Conservation (phyloP, 179 eudicot genomes). For the Gypsophila paniculata region DNA sequence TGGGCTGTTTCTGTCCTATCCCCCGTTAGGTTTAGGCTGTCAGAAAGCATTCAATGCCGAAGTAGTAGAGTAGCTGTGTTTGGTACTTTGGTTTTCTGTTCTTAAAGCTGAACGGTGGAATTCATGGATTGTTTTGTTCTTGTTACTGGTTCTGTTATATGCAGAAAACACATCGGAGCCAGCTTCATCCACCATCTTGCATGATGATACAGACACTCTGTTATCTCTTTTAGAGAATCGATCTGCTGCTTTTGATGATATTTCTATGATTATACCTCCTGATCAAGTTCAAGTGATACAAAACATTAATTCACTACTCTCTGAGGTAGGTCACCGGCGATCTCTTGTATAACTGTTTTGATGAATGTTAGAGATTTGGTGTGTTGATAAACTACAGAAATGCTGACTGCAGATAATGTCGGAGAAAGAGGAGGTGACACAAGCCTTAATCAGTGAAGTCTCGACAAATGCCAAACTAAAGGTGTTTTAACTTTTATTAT, state of each 20-base stretch:
- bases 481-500: conserved; percentile 35
- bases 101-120: background rate
- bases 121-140: background rate
- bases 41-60: background rate
- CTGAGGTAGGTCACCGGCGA: conserved; percentile 51
- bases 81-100: too few relatives aligned
- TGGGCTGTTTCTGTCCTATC: background rate
- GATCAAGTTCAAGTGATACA: conserved; percentile 75
- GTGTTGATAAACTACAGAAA: background rate
- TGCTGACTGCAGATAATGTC: conserved; percentile 55
- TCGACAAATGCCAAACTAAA: conserved; percentile 60
- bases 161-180: conserved; percentile 21
- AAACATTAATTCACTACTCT: conserved; percentile 67
- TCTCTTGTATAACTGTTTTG: conserved; percentile 9
- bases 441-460: conserved; percentile 57
- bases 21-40: background rate
- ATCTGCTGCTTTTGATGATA: conserved; percentile 39
- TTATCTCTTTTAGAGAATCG: conserved; percentile 35
- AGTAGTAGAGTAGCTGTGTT: background rate
- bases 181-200: conserved; percentile 32
- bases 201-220: conserved; percentile 32
- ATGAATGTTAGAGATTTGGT: background rate
- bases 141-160: conserved; percentile 20
- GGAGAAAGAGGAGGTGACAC: conserved; percentile 76
- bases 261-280: conserved; percentile 57